These are phyloP conservation scores for Psilocybe azurescens DNA, from an alignment of 768 basidiomycete species.

Conservation along the genomic window DNA sequence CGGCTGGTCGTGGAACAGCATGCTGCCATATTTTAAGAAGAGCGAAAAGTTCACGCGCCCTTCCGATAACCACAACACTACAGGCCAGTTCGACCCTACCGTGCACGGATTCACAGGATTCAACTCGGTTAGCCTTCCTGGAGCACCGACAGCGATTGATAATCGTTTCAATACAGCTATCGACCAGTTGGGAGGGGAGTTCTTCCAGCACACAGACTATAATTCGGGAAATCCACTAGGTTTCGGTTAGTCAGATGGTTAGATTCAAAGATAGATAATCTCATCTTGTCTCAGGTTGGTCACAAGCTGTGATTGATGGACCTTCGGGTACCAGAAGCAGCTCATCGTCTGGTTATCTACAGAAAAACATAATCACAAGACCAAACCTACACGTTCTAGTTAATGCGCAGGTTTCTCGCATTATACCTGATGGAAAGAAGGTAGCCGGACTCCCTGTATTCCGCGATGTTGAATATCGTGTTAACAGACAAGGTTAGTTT, in stretches of 20 bases:
- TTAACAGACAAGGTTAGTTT: conserved; percentile 11
- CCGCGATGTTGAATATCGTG: conserved; percentile 11
- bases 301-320: conserved; percentile 25
- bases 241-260: conserved; percentile 26
- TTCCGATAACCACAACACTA: conserved; percentile 36
- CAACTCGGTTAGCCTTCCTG: conserved; percentile 34
- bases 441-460: conserved; percentile 3
- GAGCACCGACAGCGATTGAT: conserved; percentile 32
- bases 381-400: conserved; percentile 25
- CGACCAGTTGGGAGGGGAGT: conserved; percentile 41
- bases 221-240: conserved; percentile 37
- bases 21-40: conserved; percentile 36
- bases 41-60: conserved; percentile 29
- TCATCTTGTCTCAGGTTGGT: conserved; percentile 17
- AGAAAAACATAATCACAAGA: conserved; percentile 16
- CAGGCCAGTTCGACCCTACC: conserved; percentile 37
- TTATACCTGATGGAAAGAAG: conserved; percentile 12
- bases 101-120: conserved; percentile 37
- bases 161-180: conserved; percentile 33
- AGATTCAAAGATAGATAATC: background rate
- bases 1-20: conserved; percentile 49
- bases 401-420: conserved; percentile 29
- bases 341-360: conserved; percentile 23
- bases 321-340: conserved; percentile 25
- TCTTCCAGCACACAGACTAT: conserved; percentile 29